Percentiles rank a stretch among this genome's conserved stretches.
phyloP scores from a whole-genome alignment of 495 filamentous ascomycete species.

The Jackrogersella multiformis region DNA sequence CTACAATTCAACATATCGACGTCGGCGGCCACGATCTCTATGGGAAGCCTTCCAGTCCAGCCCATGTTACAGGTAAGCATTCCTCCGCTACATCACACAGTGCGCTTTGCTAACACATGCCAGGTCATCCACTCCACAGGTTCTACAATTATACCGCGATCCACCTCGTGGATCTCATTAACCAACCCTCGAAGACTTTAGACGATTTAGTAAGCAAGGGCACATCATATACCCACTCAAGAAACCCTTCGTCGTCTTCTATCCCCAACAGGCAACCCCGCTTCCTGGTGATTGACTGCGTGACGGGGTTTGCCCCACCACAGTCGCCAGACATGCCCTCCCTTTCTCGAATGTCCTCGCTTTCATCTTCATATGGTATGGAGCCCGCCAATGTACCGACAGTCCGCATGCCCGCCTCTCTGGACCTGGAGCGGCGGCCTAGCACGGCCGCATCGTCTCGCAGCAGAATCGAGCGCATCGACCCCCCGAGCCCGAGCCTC shows the following conservation, averaged over 20 bases:
- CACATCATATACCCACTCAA: constrained; percentile 39
- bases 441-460: constrained; percentile 42
- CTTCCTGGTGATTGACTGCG: constrained; percentile 64
- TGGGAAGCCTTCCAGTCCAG: constrained; percentile 52
- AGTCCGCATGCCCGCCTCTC: constrained; percentile 27
- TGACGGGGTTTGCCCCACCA: constrained; percentile 56
- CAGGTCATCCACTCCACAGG: constrained; percentile 72
- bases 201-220: constrained; percentile 50
- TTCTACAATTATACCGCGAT: constrained; percentile 67
- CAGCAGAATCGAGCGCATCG: constrained; percentile 40
- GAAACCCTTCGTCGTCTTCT: constrained; percentile 40
- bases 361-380: constrained; percentile 45
- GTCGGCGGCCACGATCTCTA: constrained; percentile 52
- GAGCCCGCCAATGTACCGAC: constrained; percentile 35
- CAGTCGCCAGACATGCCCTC: constrained; percentile 45
- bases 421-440: constrained; percentile 39
- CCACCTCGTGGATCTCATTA: constrained; percentile 61
- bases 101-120: constrained; percentile 28
- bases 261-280: constrained; percentile 48
- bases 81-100: not conserved
- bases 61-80: constrained; percentile 51
- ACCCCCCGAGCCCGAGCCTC: constrained; percentile 47
- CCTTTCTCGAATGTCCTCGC: constrained; percentile 46
- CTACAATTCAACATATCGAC: constrained; percentile 62
- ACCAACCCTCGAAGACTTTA: constrained; percentile 49